Evolutionary conservation across 805 yeast species (phyloP).

Genomic region (Saccharomycopsis fibuligera): DNA sequence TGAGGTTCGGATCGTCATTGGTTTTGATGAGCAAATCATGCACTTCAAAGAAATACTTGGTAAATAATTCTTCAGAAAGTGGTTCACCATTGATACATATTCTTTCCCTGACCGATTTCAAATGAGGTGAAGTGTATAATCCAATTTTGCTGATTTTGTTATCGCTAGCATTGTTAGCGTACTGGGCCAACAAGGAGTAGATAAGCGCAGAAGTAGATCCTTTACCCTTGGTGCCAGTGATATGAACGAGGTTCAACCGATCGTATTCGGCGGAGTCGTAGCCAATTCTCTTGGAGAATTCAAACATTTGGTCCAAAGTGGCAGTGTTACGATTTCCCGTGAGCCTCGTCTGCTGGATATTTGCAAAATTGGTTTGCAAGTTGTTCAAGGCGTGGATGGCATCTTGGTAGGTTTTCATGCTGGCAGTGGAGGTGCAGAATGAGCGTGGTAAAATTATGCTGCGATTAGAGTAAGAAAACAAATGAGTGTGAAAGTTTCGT

Average conservation of each 20-base stretch:
- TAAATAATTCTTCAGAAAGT: conserved; percentile 69
- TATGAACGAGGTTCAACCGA: conserved; percentile 73
- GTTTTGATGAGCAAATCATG: conserved; percentile 74
- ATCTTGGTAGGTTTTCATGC: conserved; percentile 39
- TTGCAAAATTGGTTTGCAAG: conserved; percentile 85
- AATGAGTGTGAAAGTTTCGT: too few relatives aligned
- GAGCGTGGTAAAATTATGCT: too few relatives aligned
- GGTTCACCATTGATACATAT: conserved; percentile 85
- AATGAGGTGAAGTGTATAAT: conserved; percentile 93
- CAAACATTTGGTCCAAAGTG: conserved; percentile 78
- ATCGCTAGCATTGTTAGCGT: conserved; percentile 30
- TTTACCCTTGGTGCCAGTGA: conserved; percentile 97
- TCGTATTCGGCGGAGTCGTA: conserved; percentile 63
- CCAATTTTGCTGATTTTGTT: conserved; percentile 60
- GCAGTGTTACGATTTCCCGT: conserved; percentile 61
- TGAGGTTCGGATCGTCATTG: conserved; percentile 48
- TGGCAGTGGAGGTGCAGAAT: too few relatives aligned
- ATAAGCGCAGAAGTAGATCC: conserved; percentile 97
- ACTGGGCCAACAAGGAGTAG: conserved; percentile 69
- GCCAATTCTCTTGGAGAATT: conserved; percentile 69
- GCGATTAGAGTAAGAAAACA: too few relatives aligned
- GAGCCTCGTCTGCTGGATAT: conserved; percentile 74
- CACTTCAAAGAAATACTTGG: conserved; percentile 88
- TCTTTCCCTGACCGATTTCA: conserved; percentile 88
- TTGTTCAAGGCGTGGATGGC: conserved; percentile 82